phyloP scores from a whole-genome alignment of 805 yeast genomes.

The Tetrapisispora arboricola region DNA sequence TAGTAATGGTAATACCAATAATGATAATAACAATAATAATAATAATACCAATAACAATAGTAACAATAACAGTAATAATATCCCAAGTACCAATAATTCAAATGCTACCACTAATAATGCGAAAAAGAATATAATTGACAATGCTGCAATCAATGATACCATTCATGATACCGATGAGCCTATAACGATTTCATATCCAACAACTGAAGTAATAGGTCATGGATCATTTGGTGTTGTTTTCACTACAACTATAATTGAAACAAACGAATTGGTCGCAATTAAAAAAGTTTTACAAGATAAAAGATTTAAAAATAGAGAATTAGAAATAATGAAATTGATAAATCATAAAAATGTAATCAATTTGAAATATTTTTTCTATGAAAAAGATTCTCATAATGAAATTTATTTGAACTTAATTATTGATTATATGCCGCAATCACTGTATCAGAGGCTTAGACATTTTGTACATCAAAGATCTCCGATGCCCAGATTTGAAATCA shows the following conservation, averaged over 20 bases:
- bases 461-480: conserved; percentile 60
- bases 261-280: conserved; percentile 78
- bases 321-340: conserved; percentile 88
- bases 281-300: conserved; percentile 95
- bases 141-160: neutral
- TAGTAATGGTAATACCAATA: neutral
- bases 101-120: neutral
- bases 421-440: conserved; percentile 93
- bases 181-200: conserved; percentile 59
- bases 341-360: conserved; percentile 83
- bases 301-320: conserved; percentile 86
- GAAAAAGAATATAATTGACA: neutral
- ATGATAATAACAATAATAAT: neutral
- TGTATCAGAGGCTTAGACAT: conserved; percentile 82
- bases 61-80: neutral
- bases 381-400: conserved; percentile 43
- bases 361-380: conserved; percentile 79
- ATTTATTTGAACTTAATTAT: conserved; percentile 80
- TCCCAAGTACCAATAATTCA: neutral
- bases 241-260: conserved; percentile 66
- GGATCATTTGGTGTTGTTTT: conserved; percentile 99
- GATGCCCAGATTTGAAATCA: conserved; percentile 87
- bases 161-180: conserved; percentile 4
- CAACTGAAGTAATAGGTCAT: conserved; percentile 88
- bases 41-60: neutral